These are phyloP conservation scores for Candida lessepsii DNA, from an alignment of 805 yeast genomes.

Conservation along the genomic window DNA sequence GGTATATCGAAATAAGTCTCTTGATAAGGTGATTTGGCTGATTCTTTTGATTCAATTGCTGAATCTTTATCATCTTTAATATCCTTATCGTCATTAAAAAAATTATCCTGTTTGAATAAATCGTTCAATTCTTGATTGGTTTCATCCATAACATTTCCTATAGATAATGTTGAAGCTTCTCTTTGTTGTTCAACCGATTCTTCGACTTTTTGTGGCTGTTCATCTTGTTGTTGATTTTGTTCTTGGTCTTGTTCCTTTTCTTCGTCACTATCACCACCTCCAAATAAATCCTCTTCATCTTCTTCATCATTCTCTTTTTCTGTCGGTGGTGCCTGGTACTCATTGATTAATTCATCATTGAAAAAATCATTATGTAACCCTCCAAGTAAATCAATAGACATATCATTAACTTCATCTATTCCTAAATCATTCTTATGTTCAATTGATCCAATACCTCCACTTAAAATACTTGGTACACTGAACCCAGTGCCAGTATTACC, in stretches of 20 bases:
- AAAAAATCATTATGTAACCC: conserved; percentile 15
- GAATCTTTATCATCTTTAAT: background rate
- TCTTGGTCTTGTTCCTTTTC: conserved; percentile 3
- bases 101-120: conserved; percentile 6
- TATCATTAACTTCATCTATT: conserved; percentile 13
- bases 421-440: conserved; percentile 14
- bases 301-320: background rate
- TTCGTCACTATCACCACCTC: conserved; percentile 23
- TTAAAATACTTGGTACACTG: conserved; percentile 20
- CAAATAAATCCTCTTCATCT: conserved; percentile 25
- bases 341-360: conserved; percentile 6
- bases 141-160: background rate
- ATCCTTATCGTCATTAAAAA: conserved; percentile 1
- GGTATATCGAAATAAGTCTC: conserved; percentile 48
- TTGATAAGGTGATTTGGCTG: background rate
- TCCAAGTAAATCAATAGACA: conserved; percentile 17
- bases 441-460: conserved; percentile 21
- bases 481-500: conserved; percentile 10
- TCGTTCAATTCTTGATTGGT: conserved; percentile 6
- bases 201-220: too few species aligned
- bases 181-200: conserved; percentile 3
- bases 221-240: background rate
- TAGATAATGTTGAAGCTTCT: background rate
- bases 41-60: too few species aligned
- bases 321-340: conserved; percentile 1